Conservation (phyloP, 768 basidiomycete genomes). For the Hygrocybe punicea region DNA sequence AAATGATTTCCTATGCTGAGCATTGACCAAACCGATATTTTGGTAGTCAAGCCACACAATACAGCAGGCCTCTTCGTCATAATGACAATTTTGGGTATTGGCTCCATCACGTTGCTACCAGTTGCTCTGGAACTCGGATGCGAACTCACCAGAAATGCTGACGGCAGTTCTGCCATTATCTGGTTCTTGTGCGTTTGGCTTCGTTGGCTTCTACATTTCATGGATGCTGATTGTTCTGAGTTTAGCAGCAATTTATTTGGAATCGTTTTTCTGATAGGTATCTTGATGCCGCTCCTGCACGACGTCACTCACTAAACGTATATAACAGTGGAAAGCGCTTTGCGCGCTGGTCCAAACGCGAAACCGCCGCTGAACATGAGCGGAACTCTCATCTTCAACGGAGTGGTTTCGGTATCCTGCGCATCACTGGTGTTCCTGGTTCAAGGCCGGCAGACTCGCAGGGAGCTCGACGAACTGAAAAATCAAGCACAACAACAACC, state of each 20-base stretch:
- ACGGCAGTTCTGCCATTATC: constrained; percentile 69
- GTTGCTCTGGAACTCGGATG: constrained; percentile 73
- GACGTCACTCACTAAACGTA: background rate
- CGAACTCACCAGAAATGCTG: constrained; percentile 77
- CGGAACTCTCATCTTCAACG: constrained; percentile 64
- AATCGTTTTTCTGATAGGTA: constrained; percentile 61
- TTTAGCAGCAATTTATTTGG: constrained; percentile 59
- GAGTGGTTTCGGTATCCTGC: constrained; percentile 42
- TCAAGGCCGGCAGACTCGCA: constrained; percentile 59
- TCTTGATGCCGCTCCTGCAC: constrained; percentile 14
- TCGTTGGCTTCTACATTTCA: background rate
- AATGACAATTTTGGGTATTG: constrained; percentile 64
- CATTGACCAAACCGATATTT: constrained; percentile 2
- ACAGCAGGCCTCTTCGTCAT: constrained; percentile 55
- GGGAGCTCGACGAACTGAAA: constrained; percentile 52
- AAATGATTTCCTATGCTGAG: background rate
- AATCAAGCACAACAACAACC: background rate
- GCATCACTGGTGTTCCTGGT: constrained; percentile 48
- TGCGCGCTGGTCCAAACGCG: constrained; percentile 59
- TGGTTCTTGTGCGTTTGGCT: constrained; percentile 65
- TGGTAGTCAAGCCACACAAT: constrained; percentile 60
- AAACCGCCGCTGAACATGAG: constrained; percentile 74
- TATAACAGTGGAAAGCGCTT: constrained; percentile 55
- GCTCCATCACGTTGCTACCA: constrained; percentile 68
- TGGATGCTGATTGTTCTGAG: background rate